Evolutionary conservation across 1,284 basidiomycete genomes (phyloP), one percentile per base, ranked within the genome.

Genomic region (Sanghuangporus sanghuang): DNA sequence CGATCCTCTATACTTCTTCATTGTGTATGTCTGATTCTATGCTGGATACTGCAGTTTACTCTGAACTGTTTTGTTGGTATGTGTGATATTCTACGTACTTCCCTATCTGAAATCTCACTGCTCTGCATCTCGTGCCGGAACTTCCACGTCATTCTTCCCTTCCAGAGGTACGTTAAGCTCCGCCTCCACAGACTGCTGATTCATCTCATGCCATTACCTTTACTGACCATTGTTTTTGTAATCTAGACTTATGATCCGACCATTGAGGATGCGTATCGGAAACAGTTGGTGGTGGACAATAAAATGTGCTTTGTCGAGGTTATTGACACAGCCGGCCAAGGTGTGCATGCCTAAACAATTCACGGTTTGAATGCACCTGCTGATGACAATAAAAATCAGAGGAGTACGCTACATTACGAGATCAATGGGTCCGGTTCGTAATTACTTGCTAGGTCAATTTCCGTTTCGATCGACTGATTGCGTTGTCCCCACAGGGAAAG

Each of bases 391-490:
- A 57, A 58, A 64, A 58, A 64, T 60, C 75, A 95, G 93, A 96
- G 89, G 94, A 96, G 75, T 96, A 95, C 73, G 96, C 95, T 61
- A 97, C 97, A 40, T 85, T 99, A 73, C 89, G 97, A 69, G 96
- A 99, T 81, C 96, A 99, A 77, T 99, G 97, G 94, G 97, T 99
- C 70, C 86, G 93, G 92, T 95, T 67, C 74, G 90, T 82, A 59
- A 49, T n/a, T 35, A 54, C 4, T 38, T n/a, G 38, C n/a, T 35
- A 54, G 38, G 35, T 14, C 12, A 54, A 14, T 36, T 1, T 12
- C 27, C 14, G 53, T 11, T 16, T 18, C 27, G 18, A 18, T 54
- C 14, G 14, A 32, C 53, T 54, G 14, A 38, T 18, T 52, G 54
- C 42, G 39, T 18, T 40, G 32, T 50, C 21, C 57, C 52, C 12